Base-by-base conservation (phyloP, 768 basidiomycete species). In the Strobilomyces confusus region DNA sequence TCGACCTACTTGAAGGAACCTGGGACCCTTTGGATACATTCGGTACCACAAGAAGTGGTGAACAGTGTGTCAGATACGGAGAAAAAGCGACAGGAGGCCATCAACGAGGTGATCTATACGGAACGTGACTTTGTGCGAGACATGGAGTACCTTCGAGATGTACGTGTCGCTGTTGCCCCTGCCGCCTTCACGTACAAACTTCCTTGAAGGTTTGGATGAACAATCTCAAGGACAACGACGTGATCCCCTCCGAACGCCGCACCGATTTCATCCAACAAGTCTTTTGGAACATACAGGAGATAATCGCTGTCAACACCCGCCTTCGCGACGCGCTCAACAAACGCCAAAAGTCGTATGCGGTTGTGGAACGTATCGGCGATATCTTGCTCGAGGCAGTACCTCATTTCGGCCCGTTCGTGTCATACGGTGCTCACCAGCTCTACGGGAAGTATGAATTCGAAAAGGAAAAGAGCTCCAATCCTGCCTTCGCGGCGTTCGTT, bases 371-470 rank as follows among this genome's bases (percentile, higher is more conserved):
- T 50, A 88, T 99, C 51, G 92, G 92, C 0, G 97, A 99, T 71
- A 83, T 98, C 54, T 79, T 98, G 23, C 72, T 92, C 42, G 95
- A 98, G 30, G 74, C 80, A 20, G 90, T 95, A 2, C 90, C 91
- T 1, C 80, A 87, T 65, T 97, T 99, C 61, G 81, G 77, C 11
- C 97, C 97, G 1, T 99, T 98, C 64, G 94, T 98, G 44, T 83
- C 83, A 32, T 99, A 98, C 63, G 97, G 95, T 41, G 86, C 93
- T 9, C 95, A 98, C 66, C 97, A 99, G 70, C 75, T 98, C 52
- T 98, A 95, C 65, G 97, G 97, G 13, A 99, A 98, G 72, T 98
- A 92, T 68, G 95, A 98, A 73, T 98, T 99, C 69, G 97, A 99
- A 76, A 95, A 92, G 78, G 97, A 98, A 78, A 98, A 98, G 77